Evolutionary conservation across 2,329 filamentous ascomycete species (phyloP).

Genomic region (Cercospora sp.): DNA sequence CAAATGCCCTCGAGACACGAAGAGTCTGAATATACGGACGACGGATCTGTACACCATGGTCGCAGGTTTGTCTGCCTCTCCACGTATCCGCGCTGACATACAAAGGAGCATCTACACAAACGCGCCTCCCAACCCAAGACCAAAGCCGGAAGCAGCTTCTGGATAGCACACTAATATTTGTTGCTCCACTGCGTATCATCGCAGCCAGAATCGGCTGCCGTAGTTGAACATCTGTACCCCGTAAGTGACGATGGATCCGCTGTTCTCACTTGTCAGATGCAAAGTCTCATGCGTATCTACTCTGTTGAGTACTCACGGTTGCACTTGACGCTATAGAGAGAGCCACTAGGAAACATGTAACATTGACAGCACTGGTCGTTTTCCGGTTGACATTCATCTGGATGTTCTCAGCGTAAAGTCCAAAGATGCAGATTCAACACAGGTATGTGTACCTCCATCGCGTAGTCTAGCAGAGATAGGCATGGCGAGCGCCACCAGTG

Average conservation of each 20-base stretch:
- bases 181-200: background rate
- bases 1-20: no score
- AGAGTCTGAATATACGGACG: no score
- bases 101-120: no score
- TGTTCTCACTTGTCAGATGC: background rate
- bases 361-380: background rate
- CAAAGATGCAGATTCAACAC: background rate
- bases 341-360: background rate
- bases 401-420: background rate
- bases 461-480: background rate
- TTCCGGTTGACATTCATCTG: background rate
- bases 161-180: background rate
- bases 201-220: background rate
- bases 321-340: background rate
- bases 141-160: background rate
- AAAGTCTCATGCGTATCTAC: background rate
- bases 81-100: no score
- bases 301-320: background rate
- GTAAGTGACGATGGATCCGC: background rate
- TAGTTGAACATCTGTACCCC: background rate
- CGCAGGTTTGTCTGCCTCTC: no score
- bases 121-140: no score
- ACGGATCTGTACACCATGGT: no score
- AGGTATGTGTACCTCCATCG: background rate
- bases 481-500: background rate